Conservation (phyloP, 345 rosid genomes). For the Acer campestre region DNA sequence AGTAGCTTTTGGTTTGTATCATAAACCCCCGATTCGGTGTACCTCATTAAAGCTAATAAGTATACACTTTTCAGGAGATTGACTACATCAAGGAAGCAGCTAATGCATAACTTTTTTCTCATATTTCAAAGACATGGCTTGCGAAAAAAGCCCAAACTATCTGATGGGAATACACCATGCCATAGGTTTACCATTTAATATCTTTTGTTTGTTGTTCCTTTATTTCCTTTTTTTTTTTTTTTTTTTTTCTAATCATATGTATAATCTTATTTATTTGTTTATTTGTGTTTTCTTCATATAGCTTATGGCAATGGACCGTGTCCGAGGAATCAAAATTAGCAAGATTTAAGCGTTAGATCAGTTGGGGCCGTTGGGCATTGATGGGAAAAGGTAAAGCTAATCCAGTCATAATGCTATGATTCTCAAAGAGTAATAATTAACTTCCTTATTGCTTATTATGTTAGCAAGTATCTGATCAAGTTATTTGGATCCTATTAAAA, state of each 20-base stretch:
- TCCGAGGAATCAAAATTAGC: slow-evolving; percentile 96
- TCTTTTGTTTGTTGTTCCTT: not conserved
- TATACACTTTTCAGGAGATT: slow-evolving; percentile 65
- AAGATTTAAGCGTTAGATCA: slow-evolving; percentile 86
- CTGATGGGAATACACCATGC: slow-evolving; percentile 76
- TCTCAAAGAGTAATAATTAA: slow-evolving; percentile 7
- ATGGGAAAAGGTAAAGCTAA: slow-evolving; percentile 71
- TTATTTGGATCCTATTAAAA: too few relatives aligned
- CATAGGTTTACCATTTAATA: not conserved
- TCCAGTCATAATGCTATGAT: not conserved
- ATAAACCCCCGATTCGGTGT: too few relatives aligned
- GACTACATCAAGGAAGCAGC: slow-evolving; percentile 97
- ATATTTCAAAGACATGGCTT: slow-evolving; percentile 76
- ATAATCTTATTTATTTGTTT: slow-evolving; percentile 8
- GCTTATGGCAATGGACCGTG: slow-evolving; percentile 98
- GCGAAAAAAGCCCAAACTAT: too few relatives aligned
- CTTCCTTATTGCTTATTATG: not conserved
- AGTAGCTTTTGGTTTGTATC: too few relatives aligned
- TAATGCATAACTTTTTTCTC: slow-evolving; percentile 89
- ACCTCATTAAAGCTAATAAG: slow-evolving; percentile 6
- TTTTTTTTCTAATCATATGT: not conserved
- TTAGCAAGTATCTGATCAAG: too few relatives aligned
- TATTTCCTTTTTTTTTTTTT: too few relatives aligned
- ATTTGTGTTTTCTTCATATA: slow-evolving; percentile 29
- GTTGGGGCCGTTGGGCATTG: slow-evolving; percentile 90